Evolutionary conservation across 495 filamentous ascomycete species (phyloP), one percentile per base, ranked within the genome.

Genomic region (Tuber umbilicatum): DNA sequence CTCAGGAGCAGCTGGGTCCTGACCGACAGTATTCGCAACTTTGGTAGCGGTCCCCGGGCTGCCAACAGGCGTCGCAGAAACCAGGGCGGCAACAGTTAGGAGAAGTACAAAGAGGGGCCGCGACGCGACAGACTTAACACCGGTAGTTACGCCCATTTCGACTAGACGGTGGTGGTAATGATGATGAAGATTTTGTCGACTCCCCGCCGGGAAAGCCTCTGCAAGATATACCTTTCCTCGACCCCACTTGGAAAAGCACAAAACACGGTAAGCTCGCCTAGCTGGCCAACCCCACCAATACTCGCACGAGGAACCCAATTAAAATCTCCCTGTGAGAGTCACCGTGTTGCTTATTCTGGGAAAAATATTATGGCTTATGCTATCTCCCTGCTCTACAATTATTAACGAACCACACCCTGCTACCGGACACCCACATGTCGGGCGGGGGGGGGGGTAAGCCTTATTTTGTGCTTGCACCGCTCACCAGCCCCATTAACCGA

Each of bases 61-160:
- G 68, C 27, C 70, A 21, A 67, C 40, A 35, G 75, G 72, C n/a
- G 37, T 47, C 23, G 75, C 75, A 40, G 75, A 76, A 39, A 64
- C 55, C 27, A 64, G 27, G 27, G 27, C 55, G 5, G 55, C 27
- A 60, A 12, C n/a, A 17, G 55, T 35, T 14, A 64, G 14, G 31
- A 64, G 27, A 64, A 64, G 35, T 27, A 64, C 16, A 35, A 64
- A 35, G 55, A 64, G 55, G 16, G 55, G 27, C 55, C 12, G 55
- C 55, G 27, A 27, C 3, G 14, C 17, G 55, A 2, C 55, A 64
- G 55, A 64, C 12, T 64, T 35, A 35, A 35, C 27, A 64, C 3
- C 1, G 35, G 55, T 64, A 35, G 14, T 35, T 64, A 14, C 4
- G 27, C 55, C 27, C 55, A 64, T 64, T 64, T 64, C 14, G 4